Base-by-base conservation (phyloP, 352 stramenopile genomes). In the Lagenidium giganteum region DNA sequence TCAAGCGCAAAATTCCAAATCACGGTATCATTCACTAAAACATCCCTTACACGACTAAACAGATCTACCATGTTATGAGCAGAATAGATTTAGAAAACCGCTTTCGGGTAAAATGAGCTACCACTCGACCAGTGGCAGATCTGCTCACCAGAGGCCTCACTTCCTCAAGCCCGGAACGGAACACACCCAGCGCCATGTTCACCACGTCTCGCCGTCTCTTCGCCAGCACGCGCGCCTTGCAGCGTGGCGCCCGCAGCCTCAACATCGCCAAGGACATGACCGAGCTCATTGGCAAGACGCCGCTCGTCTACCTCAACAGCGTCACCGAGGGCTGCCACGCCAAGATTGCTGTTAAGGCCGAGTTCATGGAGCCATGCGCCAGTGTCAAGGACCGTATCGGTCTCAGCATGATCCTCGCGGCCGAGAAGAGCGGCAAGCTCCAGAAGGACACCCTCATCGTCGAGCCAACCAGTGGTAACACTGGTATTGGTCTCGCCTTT, bases 381-480 rank as follows among this genome's bases (percentile, higher is more conserved):
- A 89, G 74, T 14, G 82, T 93, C 25, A 93, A 93, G 63, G 82
- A 93, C 58, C 79, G 82, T 41, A 93, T 93, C 37, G 82, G 77
- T 43, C 54, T 91, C 33, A 88, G 72, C 60, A 94, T 94, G 82
- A 92, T 94, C 56, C 51, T 75, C 38, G 73, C 73, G 25, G 82
- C 79, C 13, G 82, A 94, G 54, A 54, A 80, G 51, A 71, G 51
- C 40, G 77, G 79, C 20, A 60, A 76, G 46, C 64, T 92, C 12
- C 72, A 63, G 22, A 83, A 85, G 40, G 75, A 89, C 60, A 74
- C 73, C 42, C 61, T 86, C 30, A 89, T 98, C 42, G 93, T 98
- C 7, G 93, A 98, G 67, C 87, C 91, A 7, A 98, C 90, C 13
- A 92, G 70, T n/a, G 93, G 93, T 30, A 98, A 98, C 72, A 98